phyloP scores from a whole-genome alignment of 345 rosid genomes.

The Cardamine occulta region DNA sequence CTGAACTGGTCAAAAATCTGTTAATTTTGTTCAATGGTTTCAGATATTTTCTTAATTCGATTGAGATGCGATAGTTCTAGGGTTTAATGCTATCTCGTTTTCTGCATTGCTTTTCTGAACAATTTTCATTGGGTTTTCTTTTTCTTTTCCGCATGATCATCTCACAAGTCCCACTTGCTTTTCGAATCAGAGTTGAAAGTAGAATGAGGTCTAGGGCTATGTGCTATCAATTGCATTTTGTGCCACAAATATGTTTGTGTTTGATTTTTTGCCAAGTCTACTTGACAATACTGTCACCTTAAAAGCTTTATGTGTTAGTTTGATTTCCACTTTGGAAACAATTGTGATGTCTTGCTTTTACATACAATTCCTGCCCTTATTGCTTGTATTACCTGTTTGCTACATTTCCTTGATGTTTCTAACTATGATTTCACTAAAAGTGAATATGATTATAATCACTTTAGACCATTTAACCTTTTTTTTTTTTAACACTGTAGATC shows the following conservation, averaged over 20 bases:
- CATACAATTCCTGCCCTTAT: neutral
- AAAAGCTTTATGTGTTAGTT: neutral
- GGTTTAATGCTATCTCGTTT: constrained; percentile 32
- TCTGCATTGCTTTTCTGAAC: constrained; percentile 33
- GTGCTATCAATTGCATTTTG: neutral
- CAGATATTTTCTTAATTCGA: constrained; percentile 14
- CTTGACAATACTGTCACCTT: constrained; percentile 6
- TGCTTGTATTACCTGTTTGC: constrained; percentile 18
- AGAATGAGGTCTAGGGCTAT: constrained; percentile 8
- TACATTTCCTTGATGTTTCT: constrained; percentile 10
- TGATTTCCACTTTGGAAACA: neutral
- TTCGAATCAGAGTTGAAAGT: constrained; percentile 18
- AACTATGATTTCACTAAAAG: constrained; percentile 16
- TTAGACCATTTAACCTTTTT: neutral
- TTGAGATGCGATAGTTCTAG: constrained; percentile 34
- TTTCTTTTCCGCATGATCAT: neutral
- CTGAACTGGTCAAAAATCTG: constrained; percentile 4
- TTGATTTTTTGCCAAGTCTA: neutral
- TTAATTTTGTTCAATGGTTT: neutral
- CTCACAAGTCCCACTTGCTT: constrained; percentile 22
- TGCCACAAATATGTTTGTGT: neutral
- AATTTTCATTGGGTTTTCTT: neutral
- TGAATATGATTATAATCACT: neutral
- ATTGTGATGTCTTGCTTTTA: neutral
- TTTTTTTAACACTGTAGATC: neutral